Conservation (phyloP, 2,329 filamentous ascomycete genomes). For the Knoxdaviesia capensis region DNA sequence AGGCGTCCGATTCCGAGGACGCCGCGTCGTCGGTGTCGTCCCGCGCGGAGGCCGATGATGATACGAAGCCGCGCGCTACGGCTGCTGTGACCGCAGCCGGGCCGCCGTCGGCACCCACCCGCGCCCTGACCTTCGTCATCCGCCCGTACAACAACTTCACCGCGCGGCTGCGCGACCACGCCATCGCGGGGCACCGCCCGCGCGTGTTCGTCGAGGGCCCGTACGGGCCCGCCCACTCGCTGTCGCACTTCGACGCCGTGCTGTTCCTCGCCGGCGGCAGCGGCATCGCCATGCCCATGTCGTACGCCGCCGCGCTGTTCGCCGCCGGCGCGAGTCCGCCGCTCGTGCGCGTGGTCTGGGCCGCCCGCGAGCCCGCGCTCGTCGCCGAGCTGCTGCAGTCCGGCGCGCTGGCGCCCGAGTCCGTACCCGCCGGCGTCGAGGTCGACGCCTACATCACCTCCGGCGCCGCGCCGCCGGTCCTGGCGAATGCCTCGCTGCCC, state of each 20-base stretch:
- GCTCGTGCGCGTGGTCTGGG: conserved; percentile 19
- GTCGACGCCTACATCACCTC: conserved; percentile 17
- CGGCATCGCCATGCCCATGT: conserved; percentile 20
- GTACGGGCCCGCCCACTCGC: conserved; percentile 19
- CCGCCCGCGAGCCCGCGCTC: conserved; percentile 19
- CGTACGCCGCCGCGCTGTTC: conserved; percentile 15
- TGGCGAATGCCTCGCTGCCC: conserved; percentile 2
- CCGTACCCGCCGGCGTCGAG: conserved; percentile 11
- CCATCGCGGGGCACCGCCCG: conserved; percentile 8
- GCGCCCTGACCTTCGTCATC: conserved; percentile 21
- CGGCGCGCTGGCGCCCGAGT: conserved; percentile 11
- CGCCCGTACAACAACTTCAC: conserved; percentile 25
- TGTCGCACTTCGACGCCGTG: conserved; percentile 17
- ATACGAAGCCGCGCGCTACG: conserved; percentile 1
- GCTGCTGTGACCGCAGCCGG: neutral
- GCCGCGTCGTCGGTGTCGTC: neutral
- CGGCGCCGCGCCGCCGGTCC: neutral
- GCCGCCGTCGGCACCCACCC: neutral
- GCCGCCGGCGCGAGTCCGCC: conserved; percentile 4
- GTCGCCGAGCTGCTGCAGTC: conserved; percentile 13
- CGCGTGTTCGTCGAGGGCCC: conserved; percentile 23
- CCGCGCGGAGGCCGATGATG: conserved; percentile 1
- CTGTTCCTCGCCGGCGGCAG: conserved; percentile 24
- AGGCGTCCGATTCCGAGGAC: conserved; percentile 2
- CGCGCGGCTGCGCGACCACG: conserved; percentile 13